Evolutionary conservation across 2,329 filamentous ascomycete genomes (phyloP).

Genomic region (Colletotrichum shisoi): DNA sequence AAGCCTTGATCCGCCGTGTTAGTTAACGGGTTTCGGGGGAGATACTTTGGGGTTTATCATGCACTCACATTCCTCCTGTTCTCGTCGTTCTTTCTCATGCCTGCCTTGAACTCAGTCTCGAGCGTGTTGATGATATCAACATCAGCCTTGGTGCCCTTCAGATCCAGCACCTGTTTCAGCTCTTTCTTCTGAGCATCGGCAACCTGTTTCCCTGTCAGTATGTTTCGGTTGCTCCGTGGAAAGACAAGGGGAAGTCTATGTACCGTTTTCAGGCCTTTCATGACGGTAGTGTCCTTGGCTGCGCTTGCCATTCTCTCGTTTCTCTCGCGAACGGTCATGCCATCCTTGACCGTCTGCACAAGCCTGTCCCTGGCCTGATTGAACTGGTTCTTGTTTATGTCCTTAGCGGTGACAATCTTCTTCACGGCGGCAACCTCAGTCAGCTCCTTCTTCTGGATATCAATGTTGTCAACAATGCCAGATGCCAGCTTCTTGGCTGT

Average conservation of each 20-base stretch:
- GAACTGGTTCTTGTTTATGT: slow-evolving; percentile 23
- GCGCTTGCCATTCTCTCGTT: slow-evolving; percentile 40
- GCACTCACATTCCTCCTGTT: slow-evolving; percentile 23
- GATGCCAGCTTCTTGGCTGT: slow-evolving; percentile 40
- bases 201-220: background rate
- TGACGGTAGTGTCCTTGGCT: slow-evolving; percentile 34
- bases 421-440: slow-evolving; percentile 27
- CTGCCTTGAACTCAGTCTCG: slow-evolving; percentile 38
- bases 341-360: slow-evolving; percentile 41
- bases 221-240: background rate
- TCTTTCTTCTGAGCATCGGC: slow-evolving; percentile 18
- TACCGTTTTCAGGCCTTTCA: slow-evolving; percentile 39
- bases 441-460: slow-evolving; percentile 42
- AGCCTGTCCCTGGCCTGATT: slow-evolving; percentile 38
- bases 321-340: slow-evolving; percentile 41
- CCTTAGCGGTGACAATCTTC: slow-evolving; percentile 33
- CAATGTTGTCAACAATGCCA: slow-evolving; percentile 43
- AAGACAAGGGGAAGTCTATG: background rate
- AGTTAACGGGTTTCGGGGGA: background rate
- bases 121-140: background rate
- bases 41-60: fast-evolving
- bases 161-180: slow-evolving; percentile 10
- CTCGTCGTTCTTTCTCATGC: slow-evolving; percentile 40
- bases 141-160: slow-evolving; percentile 9
- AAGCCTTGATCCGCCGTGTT: background rate